Conservation (phyloP, 148 eudicot species). For the Fagopyrum tataricum region DNA sequence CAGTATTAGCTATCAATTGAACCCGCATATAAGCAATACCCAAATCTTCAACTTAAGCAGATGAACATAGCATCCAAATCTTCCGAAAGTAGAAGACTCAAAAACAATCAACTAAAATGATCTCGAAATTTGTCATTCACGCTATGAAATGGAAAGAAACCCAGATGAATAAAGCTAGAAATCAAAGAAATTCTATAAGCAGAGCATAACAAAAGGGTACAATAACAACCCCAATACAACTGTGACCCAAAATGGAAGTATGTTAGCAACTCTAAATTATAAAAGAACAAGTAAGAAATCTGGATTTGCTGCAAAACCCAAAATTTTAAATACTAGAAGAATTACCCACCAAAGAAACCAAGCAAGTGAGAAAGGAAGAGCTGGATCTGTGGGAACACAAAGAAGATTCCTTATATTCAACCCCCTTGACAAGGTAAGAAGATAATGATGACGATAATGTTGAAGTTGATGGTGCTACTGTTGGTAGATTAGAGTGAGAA, state of each 20-base stretch:
- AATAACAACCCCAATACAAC: neutral
- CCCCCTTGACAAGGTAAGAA: neutral
- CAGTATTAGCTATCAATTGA: neutral
- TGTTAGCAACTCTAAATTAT: neutral
- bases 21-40: neutral
- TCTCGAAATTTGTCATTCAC: neutral
- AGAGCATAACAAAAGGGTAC: neutral
- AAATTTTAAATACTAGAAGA: neutral
- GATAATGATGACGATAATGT: slow-evolving; percentile 12
- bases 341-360: slow-evolving; percentile 21
- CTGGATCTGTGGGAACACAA: slow-evolving; percentile 31
- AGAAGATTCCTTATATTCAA: slow-evolving; percentile 16
- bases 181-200: neutral
- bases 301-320: slow-evolving; percentile 2
- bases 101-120: neutral
- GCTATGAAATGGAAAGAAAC: neutral
- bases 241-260: neutral
- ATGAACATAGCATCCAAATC: neutral
- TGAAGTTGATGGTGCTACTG: neutral
- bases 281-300: neutral
- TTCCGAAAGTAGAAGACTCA: neutral
- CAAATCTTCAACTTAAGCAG: neutral
- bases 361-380: slow-evolving; percentile 16
- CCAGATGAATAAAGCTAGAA: neutral
- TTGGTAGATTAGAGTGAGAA: neutral